Evolutionary conservation across 2,329 filamentous ascomycete species (phyloP), one percentile per base, ranked within the genome.

Genomic region (Exophiala sp.): DNA sequence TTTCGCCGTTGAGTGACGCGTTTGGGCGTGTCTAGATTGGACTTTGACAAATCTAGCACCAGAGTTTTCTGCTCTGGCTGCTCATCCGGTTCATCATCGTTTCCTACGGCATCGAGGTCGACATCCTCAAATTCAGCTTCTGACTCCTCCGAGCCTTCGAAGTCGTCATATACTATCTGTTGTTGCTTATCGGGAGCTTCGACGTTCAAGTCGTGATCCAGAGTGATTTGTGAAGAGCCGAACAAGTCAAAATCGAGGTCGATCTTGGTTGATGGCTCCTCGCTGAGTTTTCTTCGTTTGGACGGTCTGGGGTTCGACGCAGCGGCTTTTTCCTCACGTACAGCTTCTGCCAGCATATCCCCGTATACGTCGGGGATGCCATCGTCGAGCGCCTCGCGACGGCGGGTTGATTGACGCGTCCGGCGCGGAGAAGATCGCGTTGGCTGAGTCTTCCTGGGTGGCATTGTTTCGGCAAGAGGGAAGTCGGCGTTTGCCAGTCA

Each of bases 111-210:
- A 14, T 67, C 66, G 39, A 66, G 52, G 5, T 65, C 57, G 8
- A 68, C 75, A 59, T 84, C 82, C 68, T 87, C 83, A 77, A 84
- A 87, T 43, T 84, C 82, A 55, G 81, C 70, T 48, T 85, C 82
- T 48, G 61, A 62, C 16, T 76, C 78, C 29, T 78, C 78, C 9
- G 80, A 81, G n/a, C 80, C 80, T 55, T 82, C 81, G 11, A 78
- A 78, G 32, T 79, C 73, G 66, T 71, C 57, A 64, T 76, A 71
- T 62, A 74, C 59, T 40, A 69, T 66, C 62, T 73, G 67, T 60
- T 67, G 64, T 18, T 42, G 54, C 12, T 39, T 51, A 2, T 21
- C 18, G 9, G 40, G 2, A n/a, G 42, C 40, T 20, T 21, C 38
- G 20, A 38, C 24, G 20, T n/a, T 32, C 50, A 54, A 36, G 38